Base-by-base conservation (phyloP, 108 stramenopile species). In the Seminavis robusta region DNA sequence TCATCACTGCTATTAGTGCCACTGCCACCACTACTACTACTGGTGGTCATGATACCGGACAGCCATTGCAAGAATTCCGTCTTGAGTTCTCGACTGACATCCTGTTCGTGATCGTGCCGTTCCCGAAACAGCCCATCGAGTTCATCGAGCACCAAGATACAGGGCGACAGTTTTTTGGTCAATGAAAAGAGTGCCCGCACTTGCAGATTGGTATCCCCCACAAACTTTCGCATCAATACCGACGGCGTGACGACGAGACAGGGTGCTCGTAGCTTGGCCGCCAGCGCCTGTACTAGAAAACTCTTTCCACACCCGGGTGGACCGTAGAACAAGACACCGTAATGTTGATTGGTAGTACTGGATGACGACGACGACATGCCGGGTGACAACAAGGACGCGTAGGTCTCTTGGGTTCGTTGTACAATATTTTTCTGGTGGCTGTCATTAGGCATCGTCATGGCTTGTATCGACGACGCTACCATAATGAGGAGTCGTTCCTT, bases 61-160 rank as follows among this genome's bases (percentile, higher is more conserved):
- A 94, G 93, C 65, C 95, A 85, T 36, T 96, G 92, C 28, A 98
- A 59, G 58, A 97, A 96, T 76, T 99, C 99, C 19, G 92, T 95
- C 65, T 97, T 97, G 31, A 99, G 53, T n/a, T 98, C 88, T 2
- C 97, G 61, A 24, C 64, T 67, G 4, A 91, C 95, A 33, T 95
- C 95, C 52, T 96, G 86, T 61, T 96, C 94, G 15, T 92, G 79
- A 16, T 65, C 65, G 6, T 71, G n/a, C 13, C 94, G 76, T 46
- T 77, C 76, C 4, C 81, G 67, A 62, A 97, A 90, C 39, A 99
- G 59, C 16, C 94, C 92, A 59, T 99, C 98, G 20, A 99, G 40
- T 63, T 99, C 98, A 62, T 99, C 98, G 11, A 98, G 51, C 47
- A 95, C 95, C 11, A 98, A 68, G 7, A 95, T 72, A 36, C 77